Evolutionary conservation across 139 green algal species (phyloP).

Genomic region (Astrephomene gubernaculifera): DNA sequence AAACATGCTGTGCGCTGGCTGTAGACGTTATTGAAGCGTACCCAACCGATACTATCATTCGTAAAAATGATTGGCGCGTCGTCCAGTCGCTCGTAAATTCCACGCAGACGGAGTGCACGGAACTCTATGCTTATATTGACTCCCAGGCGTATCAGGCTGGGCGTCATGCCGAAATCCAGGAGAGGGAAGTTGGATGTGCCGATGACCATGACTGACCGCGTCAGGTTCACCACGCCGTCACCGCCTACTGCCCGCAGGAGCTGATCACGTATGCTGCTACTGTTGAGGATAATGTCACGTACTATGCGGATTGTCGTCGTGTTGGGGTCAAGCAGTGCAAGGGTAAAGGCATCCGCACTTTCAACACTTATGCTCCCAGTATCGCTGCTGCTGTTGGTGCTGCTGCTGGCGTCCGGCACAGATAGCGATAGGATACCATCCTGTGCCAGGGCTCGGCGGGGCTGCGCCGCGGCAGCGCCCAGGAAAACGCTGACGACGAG

Average conservation of each 20-base stretch:
- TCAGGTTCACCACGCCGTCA: background rate
- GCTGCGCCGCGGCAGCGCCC: too few species aligned
- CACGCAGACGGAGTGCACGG: background rate
- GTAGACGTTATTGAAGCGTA: constrained; percentile 4
- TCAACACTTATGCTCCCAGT: too few species aligned
- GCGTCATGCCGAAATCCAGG: background rate
- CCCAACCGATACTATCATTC: background rate
- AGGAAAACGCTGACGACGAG: too few species aligned
- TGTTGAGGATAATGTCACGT: background rate
- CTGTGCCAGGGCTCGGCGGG: background rate
- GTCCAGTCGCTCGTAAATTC: background rate
- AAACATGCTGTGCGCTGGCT: constrained; percentile 11
- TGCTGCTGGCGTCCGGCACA: too few species aligned
- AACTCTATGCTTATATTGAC: background rate
- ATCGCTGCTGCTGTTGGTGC: too few species aligned
- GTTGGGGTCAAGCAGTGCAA: background rate
- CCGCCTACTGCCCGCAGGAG: background rate
- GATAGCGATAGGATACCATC: too few species aligned
- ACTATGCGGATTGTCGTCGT: background rate
- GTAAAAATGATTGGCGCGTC: background rate
- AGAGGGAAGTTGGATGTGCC: background rate
- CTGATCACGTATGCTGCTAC: too few species aligned
- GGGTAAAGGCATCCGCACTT: background rate
- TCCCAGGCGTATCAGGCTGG: background rate
- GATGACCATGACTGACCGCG: background rate